phyloP scores from a whole-genome alignment of 371 early-diverging fungal genomes.

The Mucor mucedo region DNA sequence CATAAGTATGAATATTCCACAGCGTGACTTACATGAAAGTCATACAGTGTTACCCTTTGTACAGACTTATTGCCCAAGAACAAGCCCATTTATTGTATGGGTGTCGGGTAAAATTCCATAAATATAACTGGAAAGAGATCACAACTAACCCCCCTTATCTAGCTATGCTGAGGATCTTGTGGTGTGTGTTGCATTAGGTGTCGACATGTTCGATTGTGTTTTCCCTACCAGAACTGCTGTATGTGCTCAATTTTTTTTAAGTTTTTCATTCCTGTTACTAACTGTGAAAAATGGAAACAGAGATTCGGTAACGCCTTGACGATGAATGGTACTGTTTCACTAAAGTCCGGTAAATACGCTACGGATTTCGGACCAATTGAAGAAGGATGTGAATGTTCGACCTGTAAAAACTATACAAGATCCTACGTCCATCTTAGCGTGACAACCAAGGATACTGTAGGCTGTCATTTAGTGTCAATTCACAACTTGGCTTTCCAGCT shows the following conservation, averaged over 20 bases:
- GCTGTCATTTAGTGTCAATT: conserved; percentile 86
- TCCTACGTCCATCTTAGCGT: conserved; percentile 73
- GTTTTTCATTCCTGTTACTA: background rate
- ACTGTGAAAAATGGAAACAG: conserved; percentile 24
- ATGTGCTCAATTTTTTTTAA: conserved; percentile 23
- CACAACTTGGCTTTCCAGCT: conserved; percentile 95
- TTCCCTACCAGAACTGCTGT: conserved; percentile 96
- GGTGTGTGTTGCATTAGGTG: conserved; percentile 92
- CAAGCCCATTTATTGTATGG: conserved; percentile 98
- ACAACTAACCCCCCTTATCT: conserved; percentile 19
- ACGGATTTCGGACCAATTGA: conserved; percentile 82
- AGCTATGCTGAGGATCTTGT: conserved; percentile 96
- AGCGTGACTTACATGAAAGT: background rate
- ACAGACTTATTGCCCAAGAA: conserved; percentile 84
- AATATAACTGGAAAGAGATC: too few relatives aligned
- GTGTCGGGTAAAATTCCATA: conserved; percentile 78
- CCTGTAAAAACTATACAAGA: conserved; percentile 85
- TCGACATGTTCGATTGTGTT: conserved; percentile 98
- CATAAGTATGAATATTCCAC: background rate
- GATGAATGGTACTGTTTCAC: conserved; percentile 75
- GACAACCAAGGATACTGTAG: conserved; percentile 84
- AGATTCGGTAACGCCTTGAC: conserved; percentile 94
- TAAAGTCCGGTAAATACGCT: conserved; percentile 68
- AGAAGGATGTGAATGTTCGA: conserved; percentile 83
- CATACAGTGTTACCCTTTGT: conserved; percentile 71